These are phyloP conservation scores for Leavenworthia alabamica DNA, from an alignment of 345 rosid species.

Conservation along the genomic window DNA sequence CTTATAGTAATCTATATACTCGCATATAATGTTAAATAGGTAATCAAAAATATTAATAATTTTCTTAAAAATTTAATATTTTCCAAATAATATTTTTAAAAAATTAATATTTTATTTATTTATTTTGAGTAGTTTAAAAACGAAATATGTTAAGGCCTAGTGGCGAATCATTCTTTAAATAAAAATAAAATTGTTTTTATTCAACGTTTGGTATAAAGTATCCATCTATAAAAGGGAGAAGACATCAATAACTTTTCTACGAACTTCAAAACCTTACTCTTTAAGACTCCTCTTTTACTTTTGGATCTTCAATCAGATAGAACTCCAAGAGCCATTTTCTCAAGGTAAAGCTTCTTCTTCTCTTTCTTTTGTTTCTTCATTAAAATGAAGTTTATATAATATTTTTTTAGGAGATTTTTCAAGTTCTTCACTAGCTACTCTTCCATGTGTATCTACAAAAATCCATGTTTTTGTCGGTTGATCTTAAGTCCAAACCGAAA, in stretches of 20 bases:
- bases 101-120: no score
- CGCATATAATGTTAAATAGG: no score
- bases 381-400: neutral
- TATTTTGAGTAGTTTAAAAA: no score
- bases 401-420: neutral
- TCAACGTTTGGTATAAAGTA: slow-evolving; percentile 24
- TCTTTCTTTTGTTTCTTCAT: neutral
- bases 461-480: no score
- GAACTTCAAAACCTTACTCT: slow-evolving; percentile 24
- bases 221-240: slow-evolving; percentile 25
- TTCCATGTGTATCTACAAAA: neutral
- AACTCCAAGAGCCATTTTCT: slow-evolving; percentile 16
- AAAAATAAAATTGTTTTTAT: neutral
- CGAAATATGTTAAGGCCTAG: no score
- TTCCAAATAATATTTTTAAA: no score
- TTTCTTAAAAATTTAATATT: no score
- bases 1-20: no score
- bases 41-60: no score
- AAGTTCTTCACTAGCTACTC: neutral
- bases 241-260: slow-evolving; percentile 20
- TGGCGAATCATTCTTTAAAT: no score
- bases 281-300: neutral
- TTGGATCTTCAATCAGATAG: neutral
- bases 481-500: no score
- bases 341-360: slow-evolving; percentile 21